phyloP scores from a whole-genome alignment of 2,329 filamentous ascomycete species.

The Trichoderma lentiforme region DNA sequence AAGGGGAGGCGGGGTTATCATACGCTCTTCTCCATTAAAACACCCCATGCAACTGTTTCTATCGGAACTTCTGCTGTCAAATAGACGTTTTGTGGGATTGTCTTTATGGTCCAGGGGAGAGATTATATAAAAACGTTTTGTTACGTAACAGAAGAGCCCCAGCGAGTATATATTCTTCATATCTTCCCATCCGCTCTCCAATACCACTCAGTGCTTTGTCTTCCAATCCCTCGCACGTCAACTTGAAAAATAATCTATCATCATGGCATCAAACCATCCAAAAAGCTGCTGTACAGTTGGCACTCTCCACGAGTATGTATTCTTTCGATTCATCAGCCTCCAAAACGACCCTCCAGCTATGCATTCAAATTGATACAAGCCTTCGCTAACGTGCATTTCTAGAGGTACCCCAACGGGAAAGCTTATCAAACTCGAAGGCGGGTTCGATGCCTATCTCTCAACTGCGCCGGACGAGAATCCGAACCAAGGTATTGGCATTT shows the following conservation, averaged over 20 bases:
- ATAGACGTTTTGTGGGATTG: background rate
- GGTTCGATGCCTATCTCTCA: background rate
- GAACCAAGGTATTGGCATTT: conserved; percentile 29
- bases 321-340: background rate
- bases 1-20: background rate
- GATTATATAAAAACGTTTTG: background rate
- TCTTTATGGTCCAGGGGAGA: background rate
- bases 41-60: background rate
- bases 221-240: background rate
- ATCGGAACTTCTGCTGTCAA: background rate
- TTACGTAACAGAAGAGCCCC: background rate
- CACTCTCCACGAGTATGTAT: background rate
- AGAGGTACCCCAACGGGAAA: background rate
- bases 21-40: background rate
- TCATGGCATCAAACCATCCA: background rate
- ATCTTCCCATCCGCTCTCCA: background rate
- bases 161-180: background rate
- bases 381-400: background rate
- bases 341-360: background rate
- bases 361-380: background rate
- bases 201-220: background rate
- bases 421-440: background rate
- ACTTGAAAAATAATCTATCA: background rate
- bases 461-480: background rate
- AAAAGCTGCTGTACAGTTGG: background rate